A percentile compares a stretch with the other conserved stretches of the same genome.
These are phyloP conservation scores for Blastomyces parvus DNA, from an alignment of 2,329 filamentous ascomycete species.

Conservation along the genomic window DNA sequence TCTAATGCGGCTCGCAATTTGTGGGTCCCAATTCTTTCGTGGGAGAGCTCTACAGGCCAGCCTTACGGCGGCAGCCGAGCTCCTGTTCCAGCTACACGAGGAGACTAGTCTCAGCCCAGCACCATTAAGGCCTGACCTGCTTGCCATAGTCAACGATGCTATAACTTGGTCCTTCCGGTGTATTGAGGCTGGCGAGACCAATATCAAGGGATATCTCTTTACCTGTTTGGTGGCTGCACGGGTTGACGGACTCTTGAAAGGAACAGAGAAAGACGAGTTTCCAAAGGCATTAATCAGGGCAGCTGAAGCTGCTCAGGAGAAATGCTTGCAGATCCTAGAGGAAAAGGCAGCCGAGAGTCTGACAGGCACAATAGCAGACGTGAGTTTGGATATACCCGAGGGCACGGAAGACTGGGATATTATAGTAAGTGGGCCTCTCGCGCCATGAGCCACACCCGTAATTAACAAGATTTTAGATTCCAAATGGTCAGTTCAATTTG, in stretches of 20 bases:
- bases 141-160: constrained; percentile 32
- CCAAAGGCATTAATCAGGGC: constrained; percentile 29
- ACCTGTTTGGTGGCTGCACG: constrained; percentile 32
- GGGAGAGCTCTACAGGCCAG: constrained; percentile 16
- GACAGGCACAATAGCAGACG: constrained; percentile 10
- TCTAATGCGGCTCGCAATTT: constrained; percentile 32
- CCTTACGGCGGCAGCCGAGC: constrained; percentile 20
- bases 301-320: constrained; percentile 27
- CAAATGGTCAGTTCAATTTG: constrained; percentile 23
- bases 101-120: constrained; percentile 22
- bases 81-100: constrained; percentile 23
- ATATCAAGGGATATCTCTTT: constrained; percentile 46
- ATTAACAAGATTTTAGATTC: constrained; percentile 19
- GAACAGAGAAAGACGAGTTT: constrained; percentile 29
- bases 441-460: neutral
- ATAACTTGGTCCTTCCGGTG: constrained; percentile 33
- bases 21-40: constrained; percentile 28
- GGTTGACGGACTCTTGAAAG: constrained; percentile 35
- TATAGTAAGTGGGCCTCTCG: constrained; percentile 26
- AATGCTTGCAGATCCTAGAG: constrained; percentile 23
- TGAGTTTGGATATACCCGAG: constrained; percentile 20
- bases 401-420: constrained; percentile 37
- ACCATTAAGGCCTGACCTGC: constrained; percentile 21
- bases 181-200: constrained; percentile 46
- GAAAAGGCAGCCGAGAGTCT: constrained; percentile 15